A percentile compares a stretch with the other conserved stretches of the same genome.
These are phyloP conservation scores for Penicillium sp. DNA, from an alignment of 2,329 filamentous ascomycete genomes.

Conservation along the genomic window DNA sequence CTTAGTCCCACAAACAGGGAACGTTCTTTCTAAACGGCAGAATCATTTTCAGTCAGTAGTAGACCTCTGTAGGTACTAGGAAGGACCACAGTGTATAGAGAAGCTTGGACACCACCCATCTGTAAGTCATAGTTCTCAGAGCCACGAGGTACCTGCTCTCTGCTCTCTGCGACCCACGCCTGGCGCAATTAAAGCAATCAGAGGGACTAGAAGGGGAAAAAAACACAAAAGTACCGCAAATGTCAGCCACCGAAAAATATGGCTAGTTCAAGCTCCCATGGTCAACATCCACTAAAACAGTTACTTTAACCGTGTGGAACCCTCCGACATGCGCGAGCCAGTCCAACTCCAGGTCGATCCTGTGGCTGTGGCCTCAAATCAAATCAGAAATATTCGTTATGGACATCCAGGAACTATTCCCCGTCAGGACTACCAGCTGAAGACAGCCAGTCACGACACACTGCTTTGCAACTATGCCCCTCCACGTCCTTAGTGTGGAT, in stretches of 20 bases:
- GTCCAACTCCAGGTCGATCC: constrained; percentile 21
- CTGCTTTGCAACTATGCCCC: constrained; percentile 4
- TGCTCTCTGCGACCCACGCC: not conserved
- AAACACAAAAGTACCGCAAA: constrained; percentile 5
- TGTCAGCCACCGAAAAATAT: not conserved
- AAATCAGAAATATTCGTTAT: not conserved
- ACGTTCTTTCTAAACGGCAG: not conserved
- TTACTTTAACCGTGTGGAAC: constrained; percentile 10
- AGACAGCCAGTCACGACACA: not conserved
- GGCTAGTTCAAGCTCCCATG: constrained; percentile 20
- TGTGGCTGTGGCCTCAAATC: constrained; percentile 26
- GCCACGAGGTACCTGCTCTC: not conserved
- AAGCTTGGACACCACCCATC: not conserved
- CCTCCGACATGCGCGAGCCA: constrained; percentile 17
- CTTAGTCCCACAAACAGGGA: not conserved
- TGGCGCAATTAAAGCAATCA: not conserved
- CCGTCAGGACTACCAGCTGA: not conserved
- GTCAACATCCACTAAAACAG: constrained; percentile 1
- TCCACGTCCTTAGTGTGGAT: constrained; percentile 10
- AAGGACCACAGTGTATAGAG: not conserved
- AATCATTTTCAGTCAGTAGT: not conserved
- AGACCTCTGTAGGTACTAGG: too few relatives aligned
- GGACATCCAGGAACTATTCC: constrained; percentile 12
- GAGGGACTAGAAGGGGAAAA: too few relatives aligned
- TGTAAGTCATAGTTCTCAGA: not conserved